phyloP scores from a whole-genome alignment of 371 early-diverging fungal species.

The Neoconidiobolus thromboides region DNA sequence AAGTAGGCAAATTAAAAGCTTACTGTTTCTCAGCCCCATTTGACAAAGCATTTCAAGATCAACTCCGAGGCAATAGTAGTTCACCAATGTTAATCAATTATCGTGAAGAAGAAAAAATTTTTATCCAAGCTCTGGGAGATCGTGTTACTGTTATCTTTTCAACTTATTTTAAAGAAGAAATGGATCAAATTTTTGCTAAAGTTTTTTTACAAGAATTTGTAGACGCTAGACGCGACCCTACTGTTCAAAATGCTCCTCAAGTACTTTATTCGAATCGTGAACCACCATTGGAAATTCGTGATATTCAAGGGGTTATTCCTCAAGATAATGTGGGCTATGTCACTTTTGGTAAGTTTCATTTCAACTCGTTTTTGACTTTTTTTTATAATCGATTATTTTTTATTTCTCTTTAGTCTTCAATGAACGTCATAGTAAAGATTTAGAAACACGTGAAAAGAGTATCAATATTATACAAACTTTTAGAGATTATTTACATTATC shows the following conservation, averaged over 20 bases:
- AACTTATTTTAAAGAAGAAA: conserved; percentile 89
- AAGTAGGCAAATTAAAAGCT: conserved; percentile 73
- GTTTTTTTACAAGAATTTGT: conserved; percentile 98
- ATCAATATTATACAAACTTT: conserved; percentile 88
- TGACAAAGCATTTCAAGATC: conserved; percentile 71
- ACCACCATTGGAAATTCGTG: conserved; percentile 83
- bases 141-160: conserved; percentile 94
- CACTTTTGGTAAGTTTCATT: conserved; percentile 61
- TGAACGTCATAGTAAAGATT: conserved; percentile 65
- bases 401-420: conserved; percentile 49
- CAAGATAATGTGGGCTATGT: conserved; percentile 59
- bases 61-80: conserved; percentile 43
- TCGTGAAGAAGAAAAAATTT: conserved; percentile 83
- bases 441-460: conserved; percentile 60
- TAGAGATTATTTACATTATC: conserved; percentile 96
- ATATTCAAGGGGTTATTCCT: conserved; percentile 48
- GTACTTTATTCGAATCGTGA: conserved; percentile 83
- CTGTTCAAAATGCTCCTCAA: conserved; percentile 87
- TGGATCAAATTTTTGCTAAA: conserved; percentile 84
- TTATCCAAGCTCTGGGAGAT: conserved; percentile 71
- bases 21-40: conserved; percentile 87
- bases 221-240: conserved; percentile 80
- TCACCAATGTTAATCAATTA: conserved; percentile 78
- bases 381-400: background rate
- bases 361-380: background rate